Conservation (phyloP, 2,329 filamentous ascomycete species). For the Epichloe coenophiala region DNA sequence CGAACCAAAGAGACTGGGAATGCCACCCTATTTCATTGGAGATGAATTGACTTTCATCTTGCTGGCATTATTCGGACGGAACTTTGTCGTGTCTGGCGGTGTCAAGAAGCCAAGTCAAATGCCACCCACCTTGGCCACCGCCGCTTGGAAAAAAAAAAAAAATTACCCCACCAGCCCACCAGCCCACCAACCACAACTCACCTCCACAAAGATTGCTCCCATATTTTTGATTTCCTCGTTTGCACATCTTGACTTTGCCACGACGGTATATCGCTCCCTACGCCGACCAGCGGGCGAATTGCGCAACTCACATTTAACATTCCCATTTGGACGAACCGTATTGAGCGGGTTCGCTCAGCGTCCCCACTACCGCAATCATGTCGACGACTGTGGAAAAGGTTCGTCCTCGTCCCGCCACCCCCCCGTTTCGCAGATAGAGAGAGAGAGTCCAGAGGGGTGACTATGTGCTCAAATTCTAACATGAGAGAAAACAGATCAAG, state of each 20-base stretch:
- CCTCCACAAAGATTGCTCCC: not conserved
- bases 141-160: conserved; percentile 18
- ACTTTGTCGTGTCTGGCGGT: not conserved
- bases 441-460: not conserved
- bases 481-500: conserved; percentile 59
- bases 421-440: not conserved
- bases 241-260: not conserved
- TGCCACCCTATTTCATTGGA: not conserved
- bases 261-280: not conserved
- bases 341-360: not conserved
- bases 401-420: conserved; percentile 15
- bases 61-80: not conserved
- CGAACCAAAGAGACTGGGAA: conserved; percentile 1
- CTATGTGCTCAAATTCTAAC: conserved; percentile 18
- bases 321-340: not conserved
- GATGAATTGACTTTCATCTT: conserved; percentile 19
- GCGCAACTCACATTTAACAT: not conserved
- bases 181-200: not conserved
- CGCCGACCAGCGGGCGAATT: not conserved
- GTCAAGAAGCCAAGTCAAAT: not conserved
- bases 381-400: conserved; percentile 96
- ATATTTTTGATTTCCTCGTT: not conserved
- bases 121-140: not conserved
- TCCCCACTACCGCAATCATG: conserved; percentile 47
- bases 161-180: conserved; percentile 27